Base-by-base conservation (phyloP, 345 rosid species). In the Viola odorata region DNA sequence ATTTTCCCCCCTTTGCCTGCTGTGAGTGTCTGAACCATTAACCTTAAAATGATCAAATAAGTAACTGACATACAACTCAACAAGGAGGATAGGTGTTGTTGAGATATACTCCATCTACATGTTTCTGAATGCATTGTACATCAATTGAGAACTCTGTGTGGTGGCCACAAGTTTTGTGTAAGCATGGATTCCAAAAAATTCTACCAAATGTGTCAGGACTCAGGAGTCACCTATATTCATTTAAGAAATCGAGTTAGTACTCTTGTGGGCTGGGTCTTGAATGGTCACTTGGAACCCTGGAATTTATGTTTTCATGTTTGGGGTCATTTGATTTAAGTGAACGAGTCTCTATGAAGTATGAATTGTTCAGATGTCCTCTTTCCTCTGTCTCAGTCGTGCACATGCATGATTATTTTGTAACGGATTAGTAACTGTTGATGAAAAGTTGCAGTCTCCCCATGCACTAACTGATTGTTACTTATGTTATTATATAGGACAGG, bases 401-500 rank as follows among this genome's bases (percentile, higher is more conserved):
- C 57, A 7, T 5, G 7, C 15, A 12, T 42, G 8, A 32, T 45
- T 61, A 36, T 17, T 32, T 59, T 45, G 17, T 55, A n/a, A 32
- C 41, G 59, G 36, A 47, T 12, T 67, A 52, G 41, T 53, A 55
- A 32, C 50, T 60, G 51, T 16, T 48, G 5, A 53, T 47, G 45
- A 60, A n/a, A 61, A 50, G 36, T 37, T 40, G 9, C 32, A 41
- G 12, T 41, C 10, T 12, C 5, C 41, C 36, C 55, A 58, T 66
- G 62, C 56, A 59, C 65, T 64, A 37, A 63, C 63, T 67, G 60
- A 70, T 72, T 61, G 55, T 66, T 53, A 69, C 75, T 73, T 64
- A 65, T 83, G 53, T 58, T 45, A 62, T 72, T 73, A 64, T 72
- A 74, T 68, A 70, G 65, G 55, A 54, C 85, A 94, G 99, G 97